Evolutionary conservation across 2,329 filamentous ascomycete genomes (phyloP), one percentile per base, ranked within the genome.

Genomic region (Hypoxylon sp.): DNA sequence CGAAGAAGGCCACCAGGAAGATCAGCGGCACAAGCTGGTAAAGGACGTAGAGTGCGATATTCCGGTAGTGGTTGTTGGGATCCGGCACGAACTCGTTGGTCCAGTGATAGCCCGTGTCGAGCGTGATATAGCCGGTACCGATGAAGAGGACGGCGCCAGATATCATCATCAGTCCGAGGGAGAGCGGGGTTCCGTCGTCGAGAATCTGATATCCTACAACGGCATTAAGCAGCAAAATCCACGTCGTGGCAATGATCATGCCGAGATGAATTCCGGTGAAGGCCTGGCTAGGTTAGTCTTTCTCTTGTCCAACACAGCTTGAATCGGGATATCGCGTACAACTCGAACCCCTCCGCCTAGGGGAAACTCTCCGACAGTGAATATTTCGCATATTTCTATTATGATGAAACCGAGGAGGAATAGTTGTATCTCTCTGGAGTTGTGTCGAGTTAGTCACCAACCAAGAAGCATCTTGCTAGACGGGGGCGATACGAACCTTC

Each of bases 331-430:
- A 18, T 24, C 41, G 79, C 88, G 64, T 82, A 90, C 92, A 69
- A 90, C 83, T 73, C 92, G 87, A 56, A 91, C 89, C 46, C 78
- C 85, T 48, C 81, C 78, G 65, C 84, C 79, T 17, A 97, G 78
- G 2, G 94, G 92, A 69, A 99, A 94, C 24, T 88, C 90, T 66
- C 95, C 95, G 29, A 98, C 87, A 0, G 92, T 93, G 78, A 99
- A 97, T 70, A 99, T 97, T 75, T 98, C 95, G 77, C 93, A 97
- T 69, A 99, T 90, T 69, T 90, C 87, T 60, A 98, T 87, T 56
- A 98, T 77, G 55, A 96, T 89, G 74, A 92, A 99, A 47, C 90
- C 88, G 37, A 91, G 62, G 47, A 99, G 84, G 78, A 99, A 98
- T 27, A 97, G 70, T 81, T 99, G 95, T 85, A 99, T 98, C 77